phyloP scores from a whole-genome alignment of 805 yeast species.

The Pichia membranifaciens region DNA sequence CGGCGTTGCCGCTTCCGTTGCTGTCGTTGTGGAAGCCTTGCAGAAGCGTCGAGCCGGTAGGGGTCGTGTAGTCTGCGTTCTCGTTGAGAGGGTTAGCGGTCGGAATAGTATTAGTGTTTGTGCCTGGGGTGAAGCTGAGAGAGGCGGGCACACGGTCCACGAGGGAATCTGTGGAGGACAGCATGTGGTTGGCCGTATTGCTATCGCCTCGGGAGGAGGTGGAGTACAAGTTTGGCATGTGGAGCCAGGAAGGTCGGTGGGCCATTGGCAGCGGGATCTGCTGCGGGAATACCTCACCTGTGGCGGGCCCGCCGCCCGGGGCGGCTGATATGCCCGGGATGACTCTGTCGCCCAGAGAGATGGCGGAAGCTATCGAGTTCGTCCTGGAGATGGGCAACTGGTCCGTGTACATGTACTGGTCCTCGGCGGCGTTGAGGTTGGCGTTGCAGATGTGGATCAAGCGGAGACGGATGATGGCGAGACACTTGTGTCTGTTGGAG shows the following conservation, averaged over 20 bases:
- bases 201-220: background rate
- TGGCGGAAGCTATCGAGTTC: conserved; percentile 9
- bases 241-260: conserved; percentile 33
- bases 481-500: conserved; percentile 21
- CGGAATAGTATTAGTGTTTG: too few species aligned
- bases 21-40: too few species aligned
- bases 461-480: conserved; percentile 30
- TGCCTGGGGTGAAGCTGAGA: too few species aligned
- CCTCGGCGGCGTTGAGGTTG: conserved; percentile 3
- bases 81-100: too few species aligned
- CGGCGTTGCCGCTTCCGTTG: too few species aligned
- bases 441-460: conserved; percentile 28
- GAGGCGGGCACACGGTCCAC: conserved; percentile 26
- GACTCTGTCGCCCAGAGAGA: conserved; percentile 8
- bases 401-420: conserved; percentile 7
- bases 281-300: background rate
- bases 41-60: too few species aligned
- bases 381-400: conserved; percentile 13
- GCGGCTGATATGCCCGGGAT: background rate
- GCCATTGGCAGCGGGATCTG: conserved; percentile 6
- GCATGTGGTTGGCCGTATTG: conserved; percentile 5
- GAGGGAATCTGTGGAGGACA: conserved; percentile 31
- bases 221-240: conserved; percentile 27
- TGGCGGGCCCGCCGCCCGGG: background rate
- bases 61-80: too few species aligned